Conservation (phyloP, 2,329 filamentous ascomycete species). For the Pestalotiopsis sp. region DNA sequence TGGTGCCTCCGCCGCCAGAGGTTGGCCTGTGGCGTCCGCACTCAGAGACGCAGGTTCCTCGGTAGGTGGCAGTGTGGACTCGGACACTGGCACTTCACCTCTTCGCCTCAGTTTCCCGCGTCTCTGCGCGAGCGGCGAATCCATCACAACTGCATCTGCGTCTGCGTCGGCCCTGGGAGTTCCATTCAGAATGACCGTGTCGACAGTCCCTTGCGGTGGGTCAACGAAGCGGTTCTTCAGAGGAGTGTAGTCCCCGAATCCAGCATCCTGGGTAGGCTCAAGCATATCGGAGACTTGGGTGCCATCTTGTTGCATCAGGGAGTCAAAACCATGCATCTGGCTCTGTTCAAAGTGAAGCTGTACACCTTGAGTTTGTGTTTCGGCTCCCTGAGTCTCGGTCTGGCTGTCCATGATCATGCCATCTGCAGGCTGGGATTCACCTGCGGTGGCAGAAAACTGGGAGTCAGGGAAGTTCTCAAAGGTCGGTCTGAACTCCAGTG, state of each 20-base stretch:
- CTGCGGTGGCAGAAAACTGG: slow-evolving; percentile 63
- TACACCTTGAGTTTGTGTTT: slow-evolving; percentile 49
- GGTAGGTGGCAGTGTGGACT: slow-evolving; percentile 47
- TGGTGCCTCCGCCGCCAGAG: not conserved
- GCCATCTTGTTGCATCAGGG: slow-evolving; percentile 48
- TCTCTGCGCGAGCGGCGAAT: slow-evolving; percentile 67
- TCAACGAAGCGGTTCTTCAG: slow-evolving; percentile 68
- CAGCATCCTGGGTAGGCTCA: slow-evolving; percentile 80
- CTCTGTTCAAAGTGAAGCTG: slow-evolving; percentile 63
- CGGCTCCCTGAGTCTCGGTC: slow-evolving; percentile 38
- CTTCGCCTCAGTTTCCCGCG: slow-evolving; percentile 52
- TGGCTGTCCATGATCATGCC: slow-evolving; percentile 53
- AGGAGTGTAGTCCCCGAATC: slow-evolving; percentile 74
- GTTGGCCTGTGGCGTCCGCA: slow-evolving; percentile 44
- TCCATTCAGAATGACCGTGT: slow-evolving; percentile 63
- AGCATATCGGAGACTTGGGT: slow-evolving; percentile 72
- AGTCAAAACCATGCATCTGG: slow-evolving; percentile 61
- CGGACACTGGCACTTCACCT: slow-evolving; percentile 19
- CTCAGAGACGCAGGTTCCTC: slow-evolving; percentile 33
- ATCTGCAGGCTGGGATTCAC: slow-evolving; percentile 50
- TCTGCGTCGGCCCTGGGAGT: slow-evolving; percentile 22
- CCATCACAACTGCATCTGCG: slow-evolving; percentile 40
- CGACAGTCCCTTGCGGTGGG: slow-evolving; percentile 68
- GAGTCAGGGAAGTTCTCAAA: slow-evolving; percentile 60
- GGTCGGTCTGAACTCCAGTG: slow-evolving; percentile 56